Evolutionary conservation across 345 rosid genomes (phyloP), one percentile per base, ranked within the genome.

Genomic region (Eucalyptus polybractea): DNA sequence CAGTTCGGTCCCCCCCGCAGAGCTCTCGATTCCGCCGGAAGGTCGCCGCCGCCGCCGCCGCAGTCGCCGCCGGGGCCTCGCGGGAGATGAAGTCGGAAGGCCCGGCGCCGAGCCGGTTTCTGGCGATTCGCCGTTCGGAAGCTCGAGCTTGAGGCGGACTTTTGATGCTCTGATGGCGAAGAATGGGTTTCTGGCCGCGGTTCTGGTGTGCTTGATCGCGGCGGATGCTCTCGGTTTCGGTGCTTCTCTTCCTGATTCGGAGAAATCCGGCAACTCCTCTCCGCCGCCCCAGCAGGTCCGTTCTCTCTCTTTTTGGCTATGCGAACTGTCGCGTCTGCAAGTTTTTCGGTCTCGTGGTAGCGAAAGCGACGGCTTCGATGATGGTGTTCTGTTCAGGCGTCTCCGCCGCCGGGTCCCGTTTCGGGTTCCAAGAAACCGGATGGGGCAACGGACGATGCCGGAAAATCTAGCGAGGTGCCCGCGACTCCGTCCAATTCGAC

Each of bases 201-300:
- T 95, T 87, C 90, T 93, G 9, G 90, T 95, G 93, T 45, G 95
- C 90, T 86, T 94, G 51, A 58, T 93, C 58, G 86, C 91, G 45
- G 83, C 90, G 86, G 92, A 91, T 92, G 93, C 88, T 92, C 94
- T 96, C 89, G 47, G 88, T 65, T 33, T 29, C 81, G 51, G 49
- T 50, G 83, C 83, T 2, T 37, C 83, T 37, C 51, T 17, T 47
- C 25, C 49, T 40, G 72, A 53, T 90, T 92, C 93, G 93, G 33
- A 86, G 86, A 65, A 21, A 21, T 76, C 89, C 93, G 87, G 88
- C 65, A 80, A 65, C 47, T 40, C 92, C 69, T 85, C 92, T 58
- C 31, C 92, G 76, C 86, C 53, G 49, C 86, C 53, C 24, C 94
- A 90, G 88, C 90, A 86, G 86, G 88, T 89, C 62, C 10, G 37